phyloP scores from a whole-genome alignment of 257 asterid genomes.

The Salvia rosmarinus region DNA sequence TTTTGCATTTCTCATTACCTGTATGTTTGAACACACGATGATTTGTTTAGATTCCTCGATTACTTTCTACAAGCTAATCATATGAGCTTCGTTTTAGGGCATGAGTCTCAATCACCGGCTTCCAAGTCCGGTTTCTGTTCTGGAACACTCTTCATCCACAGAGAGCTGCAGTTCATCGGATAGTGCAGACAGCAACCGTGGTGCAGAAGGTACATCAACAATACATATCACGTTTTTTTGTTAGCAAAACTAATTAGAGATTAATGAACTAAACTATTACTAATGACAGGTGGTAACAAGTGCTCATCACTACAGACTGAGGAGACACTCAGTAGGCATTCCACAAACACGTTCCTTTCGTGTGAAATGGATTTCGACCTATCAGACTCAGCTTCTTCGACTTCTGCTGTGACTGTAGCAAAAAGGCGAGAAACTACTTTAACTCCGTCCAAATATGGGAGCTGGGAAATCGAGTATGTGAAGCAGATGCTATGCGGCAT shows the following conservation, averaged over 20 bases:
- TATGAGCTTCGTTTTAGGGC: constrained; percentile 39
- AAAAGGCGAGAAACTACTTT: constrained; percentile 35
- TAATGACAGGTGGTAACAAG: constrained; percentile 60
- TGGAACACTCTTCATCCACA: constrained; percentile 44
- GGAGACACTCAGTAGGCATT: constrained; percentile 47
- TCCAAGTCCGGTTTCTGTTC: constrained; percentile 66
- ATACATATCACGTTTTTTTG: background rate
- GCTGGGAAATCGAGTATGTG: constrained; percentile 70
- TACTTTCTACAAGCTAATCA: background rate
- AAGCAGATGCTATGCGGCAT: constrained; percentile 54
- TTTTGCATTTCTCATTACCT: background rate
- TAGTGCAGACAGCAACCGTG: constrained; percentile 49
- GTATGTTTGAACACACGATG: background rate
- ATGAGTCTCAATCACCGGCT: constrained; percentile 40
- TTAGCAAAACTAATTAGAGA: background rate
- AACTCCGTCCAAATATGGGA: constrained; percentile 1
- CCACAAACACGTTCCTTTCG: constrained; percentile 40
- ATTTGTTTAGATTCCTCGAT: background rate
- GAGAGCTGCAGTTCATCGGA: constrained; percentile 55
- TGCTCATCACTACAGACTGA: constrained; percentile 55
- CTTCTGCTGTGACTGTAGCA: constrained; percentile 32
- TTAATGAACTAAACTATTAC: constrained; percentile 15
- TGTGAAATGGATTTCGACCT: constrained; percentile 55
- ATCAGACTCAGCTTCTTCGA: constrained; percentile 78
- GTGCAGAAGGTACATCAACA: constrained; percentile 48